Percentiles rank a stretch among this genome's conserved stretches.
Evolutionary conservation across 1,284 basidiomycete genomes (phyloP).

Genomic region (Salmacisia buchloeana): DNA sequence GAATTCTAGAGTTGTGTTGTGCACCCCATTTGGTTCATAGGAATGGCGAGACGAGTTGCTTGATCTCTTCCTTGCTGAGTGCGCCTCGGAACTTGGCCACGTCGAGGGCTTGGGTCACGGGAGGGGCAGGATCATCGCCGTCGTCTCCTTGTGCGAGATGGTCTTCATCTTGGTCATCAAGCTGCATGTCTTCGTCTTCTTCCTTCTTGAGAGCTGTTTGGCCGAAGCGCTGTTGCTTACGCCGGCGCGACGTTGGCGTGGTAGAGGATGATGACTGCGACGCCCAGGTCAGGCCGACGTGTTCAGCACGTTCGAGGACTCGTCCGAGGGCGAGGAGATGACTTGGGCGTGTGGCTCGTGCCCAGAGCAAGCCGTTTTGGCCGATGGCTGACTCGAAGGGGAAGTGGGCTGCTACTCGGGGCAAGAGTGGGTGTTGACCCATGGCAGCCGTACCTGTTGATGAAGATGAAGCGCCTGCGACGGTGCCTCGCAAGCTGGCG

Average conservation of each 20-base stretch:
- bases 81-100: neutral
- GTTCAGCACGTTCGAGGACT: conserved; percentile 18
- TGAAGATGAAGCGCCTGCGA: neutral
- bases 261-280: too few relatives aligned
- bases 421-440: conserved; percentile 32
- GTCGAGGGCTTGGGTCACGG: neutral
- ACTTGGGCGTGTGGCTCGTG: conserved; percentile 20
- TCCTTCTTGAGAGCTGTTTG: too few relatives aligned
- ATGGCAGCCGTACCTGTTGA: neutral
- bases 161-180: conserved; percentile 4
- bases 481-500: too few relatives aligned
- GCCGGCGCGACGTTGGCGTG: neutral
- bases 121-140: neutral
- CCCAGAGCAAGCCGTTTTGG: conserved; percentile 42
- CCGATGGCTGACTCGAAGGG: conserved; percentile 47
- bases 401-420: conserved; percentile 31
- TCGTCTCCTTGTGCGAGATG: neutral
- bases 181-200: neutral
- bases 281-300: neutral
- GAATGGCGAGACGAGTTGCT: neutral
- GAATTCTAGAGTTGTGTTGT: too few relatives aligned
- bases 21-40: too few relatives aligned
- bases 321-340: conserved; percentile 37
- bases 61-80: neutral
- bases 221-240: neutral